Percentiles rank a stretch among this genome's conserved stretches.
Conservation (phyloP, 768 basidiomycete species). For the Chlorophyllum brunneum region DNA sequence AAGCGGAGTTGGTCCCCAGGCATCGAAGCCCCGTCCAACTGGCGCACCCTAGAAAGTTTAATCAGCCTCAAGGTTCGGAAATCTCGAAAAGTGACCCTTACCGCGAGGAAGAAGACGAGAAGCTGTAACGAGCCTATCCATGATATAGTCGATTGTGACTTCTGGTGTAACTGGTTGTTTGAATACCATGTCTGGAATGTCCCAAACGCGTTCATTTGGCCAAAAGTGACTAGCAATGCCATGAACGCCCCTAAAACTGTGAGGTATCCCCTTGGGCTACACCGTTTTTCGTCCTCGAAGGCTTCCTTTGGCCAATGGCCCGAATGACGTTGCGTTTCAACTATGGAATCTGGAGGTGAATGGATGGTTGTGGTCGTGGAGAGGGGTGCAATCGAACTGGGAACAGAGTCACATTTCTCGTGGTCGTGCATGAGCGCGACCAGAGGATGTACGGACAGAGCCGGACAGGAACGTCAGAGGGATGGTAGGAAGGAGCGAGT, state of each 20-base stretch:
- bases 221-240: conserved; percentile 66
- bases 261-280: conserved; percentile 34
- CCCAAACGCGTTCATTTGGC: conserved; percentile 69
- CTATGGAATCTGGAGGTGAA: neutral
- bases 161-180: conserved; percentile 48
- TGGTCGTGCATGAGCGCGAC: conserved; percentile 8
- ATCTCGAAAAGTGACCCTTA: conserved; percentile 26
- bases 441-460: neutral
- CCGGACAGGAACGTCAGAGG: neutral
- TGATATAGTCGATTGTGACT: conserved; percentile 54
- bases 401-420: neutral
- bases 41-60: conserved; percentile 46
- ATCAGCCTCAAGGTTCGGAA: conserved; percentile 1
- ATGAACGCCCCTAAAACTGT: conserved; percentile 63
- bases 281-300: neutral
- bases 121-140: conserved; percentile 73
- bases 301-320: conserved; percentile 18
- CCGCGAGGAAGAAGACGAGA: conserved; percentile 67
- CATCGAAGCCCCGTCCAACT: conserved; percentile 58
- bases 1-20: conserved; percentile 52
- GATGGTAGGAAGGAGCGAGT: neutral
- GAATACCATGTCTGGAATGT: conserved; percentile 70
- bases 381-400: neutral
- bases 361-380: neutral
- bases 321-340: neutral